Evolutionary conservation across 495 filamentous ascomycete species (phyloP).

Genomic region (Aspergillus biplanus): DNA sequence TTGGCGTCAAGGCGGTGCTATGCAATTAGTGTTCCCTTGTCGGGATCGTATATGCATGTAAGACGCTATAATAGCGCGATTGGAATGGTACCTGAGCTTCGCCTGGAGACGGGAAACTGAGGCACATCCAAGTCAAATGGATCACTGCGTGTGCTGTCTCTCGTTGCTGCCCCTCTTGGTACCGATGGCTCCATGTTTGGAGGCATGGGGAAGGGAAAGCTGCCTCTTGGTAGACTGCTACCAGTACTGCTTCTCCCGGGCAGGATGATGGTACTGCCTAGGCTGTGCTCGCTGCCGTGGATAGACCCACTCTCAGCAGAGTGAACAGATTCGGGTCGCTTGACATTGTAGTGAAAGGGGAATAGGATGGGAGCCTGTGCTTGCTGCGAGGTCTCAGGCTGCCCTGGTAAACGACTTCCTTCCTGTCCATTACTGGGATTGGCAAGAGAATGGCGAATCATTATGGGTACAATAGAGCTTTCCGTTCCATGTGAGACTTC

Average conservation of each 20-base stretch:
- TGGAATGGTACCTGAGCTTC: slow-evolving; percentile 17
- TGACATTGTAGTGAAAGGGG: not conserved
- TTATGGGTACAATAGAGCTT: not conserved
- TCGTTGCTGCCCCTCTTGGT: slow-evolving; percentile 18
- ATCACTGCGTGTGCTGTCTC: slow-evolving; percentile 56
- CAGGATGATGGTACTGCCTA: slow-evolving; percentile 31
- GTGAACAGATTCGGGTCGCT: not conserved
- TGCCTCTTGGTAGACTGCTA: slow-evolving; percentile 23
- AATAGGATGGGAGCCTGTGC: not conserved
- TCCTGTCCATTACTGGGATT: not conserved
- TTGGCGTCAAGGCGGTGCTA: not conserved
- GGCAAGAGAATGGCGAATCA: slow-evolving; percentile 8
- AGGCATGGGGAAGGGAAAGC: slow-evolving; percentile 16
- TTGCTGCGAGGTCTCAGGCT: not conserved
- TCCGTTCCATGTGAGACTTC: slow-evolving; percentile 3
- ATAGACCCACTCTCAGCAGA: slow-evolving; percentile 23
- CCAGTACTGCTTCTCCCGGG: slow-evolving; percentile 27
- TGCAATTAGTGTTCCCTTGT: not conserved
- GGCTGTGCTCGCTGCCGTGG: slow-evolving; percentile 26
- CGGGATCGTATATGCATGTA: not conserved
- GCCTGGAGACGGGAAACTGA: slow-evolving; percentile 20
- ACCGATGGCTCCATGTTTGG: slow-evolving; percentile 9
- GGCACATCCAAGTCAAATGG: slow-evolving; percentile 65
- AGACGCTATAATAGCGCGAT: slow-evolving; percentile 15
- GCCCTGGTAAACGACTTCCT: not conserved